Base-by-base conservation (phyloP, 148 eudicot species). In the Diospyros lotus region DNA sequence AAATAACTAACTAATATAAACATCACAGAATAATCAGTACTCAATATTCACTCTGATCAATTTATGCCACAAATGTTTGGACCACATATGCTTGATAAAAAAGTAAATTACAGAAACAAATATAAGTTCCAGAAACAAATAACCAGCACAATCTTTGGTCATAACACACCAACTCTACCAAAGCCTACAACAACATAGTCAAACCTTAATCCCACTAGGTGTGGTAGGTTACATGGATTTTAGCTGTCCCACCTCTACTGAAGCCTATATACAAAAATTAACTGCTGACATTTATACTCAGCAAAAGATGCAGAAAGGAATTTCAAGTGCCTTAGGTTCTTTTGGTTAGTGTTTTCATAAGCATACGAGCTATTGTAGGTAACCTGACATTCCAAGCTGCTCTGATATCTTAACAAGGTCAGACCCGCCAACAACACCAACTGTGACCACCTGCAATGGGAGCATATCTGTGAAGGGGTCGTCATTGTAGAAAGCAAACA, bases 341-440 rank as follows among this genome's bases (percentile, higher is more conserved):
- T n/a, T 39, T 63, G 8, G 7, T 41, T 3, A n/a, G 12, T 63
- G 44, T 62, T 64, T 73, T 38, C 64, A 65, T 10, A 56, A 63
- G 69, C 9, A 41, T 12, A 43, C 17, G 65, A 39, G 53, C 51
- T 38, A 69, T 50, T 75, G 58, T 71, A 78, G 62, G 66, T 69
- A 56, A 94, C 98, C 97, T 83, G 96, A 66, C 58, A 79, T 82
- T n/a, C 99, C 99, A 66, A 95, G 96, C 84, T 95, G 99, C 81
- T 95, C 99, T 39, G 99, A 88, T 80, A 93, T 95, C 91, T 95
- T 95, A 77, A 86, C 85, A 38, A 92, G 86, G 82, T 95, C 97
- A 17, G 99, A 95, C 77, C 99, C 99, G 69, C 99, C 99, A 85
- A 92, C 99, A 66, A 95, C 88, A 74, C 99, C 99, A 77, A 95